A percentile compares a stretch with the other conserved stretches of the same genome.
phyloP scores from a whole-genome alignment of 2,329 filamentous ascomycete genomes.

The Pseudopithomyces chartarum region DNA sequence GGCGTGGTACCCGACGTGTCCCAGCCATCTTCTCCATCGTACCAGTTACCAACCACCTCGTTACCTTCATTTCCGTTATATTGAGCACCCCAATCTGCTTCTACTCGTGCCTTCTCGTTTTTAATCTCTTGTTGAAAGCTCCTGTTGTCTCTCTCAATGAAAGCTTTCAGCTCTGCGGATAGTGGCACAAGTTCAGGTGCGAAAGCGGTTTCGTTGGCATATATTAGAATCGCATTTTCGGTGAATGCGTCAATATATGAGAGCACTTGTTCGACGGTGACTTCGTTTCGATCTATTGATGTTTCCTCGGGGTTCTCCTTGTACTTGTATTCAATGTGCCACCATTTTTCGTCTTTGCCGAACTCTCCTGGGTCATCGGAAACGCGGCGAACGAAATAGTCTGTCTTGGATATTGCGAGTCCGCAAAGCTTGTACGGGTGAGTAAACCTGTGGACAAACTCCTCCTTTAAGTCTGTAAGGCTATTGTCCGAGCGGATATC shows the following conservation, averaged over 20 bases:
- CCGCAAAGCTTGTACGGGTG: conserved; percentile 61
- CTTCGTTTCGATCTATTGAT: conserved; percentile 44
- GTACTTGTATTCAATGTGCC: conserved; percentile 41
- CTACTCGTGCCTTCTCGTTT: conserved; percentile 23
- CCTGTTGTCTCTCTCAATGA: conserved; percentile 57
- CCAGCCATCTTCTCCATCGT: conserved; percentile 25
- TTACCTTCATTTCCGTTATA: not conserved
- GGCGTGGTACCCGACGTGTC: conserved; percentile 13
- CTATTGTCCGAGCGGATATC: conserved; percentile 31
- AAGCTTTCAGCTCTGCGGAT: conserved; percentile 40
- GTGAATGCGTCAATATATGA: conserved; percentile 58
- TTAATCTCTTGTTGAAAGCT: conserved; percentile 39
- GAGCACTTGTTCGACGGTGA: conserved; percentile 58
- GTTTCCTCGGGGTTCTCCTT: conserved; percentile 13
- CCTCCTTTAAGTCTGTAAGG: conserved; percentile 33
- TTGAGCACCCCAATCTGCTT: not conserved
- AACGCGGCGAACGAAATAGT: conserved; percentile 60
- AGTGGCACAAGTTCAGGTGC: conserved; percentile 23
- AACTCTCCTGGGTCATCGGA: conserved; percentile 23
- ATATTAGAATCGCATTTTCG: conserved; percentile 61
- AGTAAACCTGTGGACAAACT: conserved; percentile 22
- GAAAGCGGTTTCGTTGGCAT: conserved; percentile 56
- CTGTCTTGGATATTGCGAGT: conserved; percentile 61
- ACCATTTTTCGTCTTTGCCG: conserved; percentile 36
- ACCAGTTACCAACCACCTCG: conserved; percentile 23